phyloP scores from a whole-genome alignment of 768 basidiomycete genomes.

The Myochromella boudieri region DNA sequence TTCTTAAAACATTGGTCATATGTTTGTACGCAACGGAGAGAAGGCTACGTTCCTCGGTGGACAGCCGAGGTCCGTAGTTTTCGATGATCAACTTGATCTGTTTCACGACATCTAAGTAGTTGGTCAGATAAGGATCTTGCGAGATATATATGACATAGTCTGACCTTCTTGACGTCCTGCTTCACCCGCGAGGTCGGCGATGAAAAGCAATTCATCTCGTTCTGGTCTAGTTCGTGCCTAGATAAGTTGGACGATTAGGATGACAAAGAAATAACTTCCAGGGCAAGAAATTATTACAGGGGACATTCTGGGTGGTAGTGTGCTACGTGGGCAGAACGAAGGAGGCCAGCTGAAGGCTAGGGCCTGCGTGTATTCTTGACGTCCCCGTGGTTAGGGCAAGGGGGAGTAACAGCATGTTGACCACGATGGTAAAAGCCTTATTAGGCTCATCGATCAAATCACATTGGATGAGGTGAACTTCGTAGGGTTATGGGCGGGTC shows the following conservation, averaged over 20 bases:
- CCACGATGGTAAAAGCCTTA: conserved; percentile 1
- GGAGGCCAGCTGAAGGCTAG: neutral
- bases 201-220: conserved; percentile 45
- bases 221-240: conserved; percentile 19
- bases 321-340: neutral
- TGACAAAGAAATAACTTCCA: neutral
- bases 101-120: conserved; percentile 60
- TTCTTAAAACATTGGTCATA: conserved; percentile 77
- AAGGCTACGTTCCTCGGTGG: conserved; percentile 85
- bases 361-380: neutral
- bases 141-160: conserved; percentile 14
- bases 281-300: conserved; percentile 4
- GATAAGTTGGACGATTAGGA: neutral
- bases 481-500: too few species aligned
- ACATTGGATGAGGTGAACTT: too few species aligned
- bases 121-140: neutral
- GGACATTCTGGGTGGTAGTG: conserved; percentile 4
- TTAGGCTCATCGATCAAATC: conserved; percentile 11
- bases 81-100: conserved; percentile 78
- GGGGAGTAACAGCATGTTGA: conserved; percentile 5
- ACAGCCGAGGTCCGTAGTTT: conserved; percentile 64
- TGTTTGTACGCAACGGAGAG: conserved; percentile 92
- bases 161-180: conserved; percentile 87
- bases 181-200: conserved; percentile 85
- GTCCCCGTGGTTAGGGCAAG: conserved; percentile 9